phyloP scores from a whole-genome alignment of 2,329 filamentous ascomycete species.

The Mariannaea sp. region DNA sequence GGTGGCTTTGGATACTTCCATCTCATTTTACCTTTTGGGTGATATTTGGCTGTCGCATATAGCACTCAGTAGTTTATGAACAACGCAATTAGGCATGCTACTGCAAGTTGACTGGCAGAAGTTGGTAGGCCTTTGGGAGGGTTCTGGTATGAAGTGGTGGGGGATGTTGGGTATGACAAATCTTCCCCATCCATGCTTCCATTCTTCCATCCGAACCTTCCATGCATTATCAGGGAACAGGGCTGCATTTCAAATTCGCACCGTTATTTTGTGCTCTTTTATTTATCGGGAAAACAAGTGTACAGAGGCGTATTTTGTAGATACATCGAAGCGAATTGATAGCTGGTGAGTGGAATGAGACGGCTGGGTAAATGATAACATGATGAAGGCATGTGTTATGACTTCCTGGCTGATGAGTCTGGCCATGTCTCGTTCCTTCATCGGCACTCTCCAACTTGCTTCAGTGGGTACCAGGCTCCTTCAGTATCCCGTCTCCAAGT shows the following conservation, averaged over 20 bases:
- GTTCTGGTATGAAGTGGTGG: background rate
- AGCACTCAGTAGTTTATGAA: background rate
- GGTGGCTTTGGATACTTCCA: no score
- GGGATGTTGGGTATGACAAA: background rate
- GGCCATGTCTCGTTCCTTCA: slow-evolving; percentile 8
- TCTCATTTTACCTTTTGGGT: slow-evolving; percentile 5
- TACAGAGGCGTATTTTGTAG: no score
- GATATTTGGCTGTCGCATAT: background rate
- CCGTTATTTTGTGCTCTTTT: no score
- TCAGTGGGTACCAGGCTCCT: no score
- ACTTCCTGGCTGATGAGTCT: background rate
- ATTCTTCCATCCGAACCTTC: slow-evolving; percentile 19
- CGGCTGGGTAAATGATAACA: slow-evolving; percentile 5
- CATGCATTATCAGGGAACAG: slow-evolving; percentile 13
- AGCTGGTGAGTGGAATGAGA: background rate
- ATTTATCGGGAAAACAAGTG: no score
- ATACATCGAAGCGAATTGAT: no score
- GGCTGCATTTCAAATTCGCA: slow-evolving; percentile 12
- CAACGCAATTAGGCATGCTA: background rate
- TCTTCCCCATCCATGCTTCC: slow-evolving; percentile 14
- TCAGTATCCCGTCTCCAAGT: no score
- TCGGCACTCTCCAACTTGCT: slow-evolving; percentile 14
- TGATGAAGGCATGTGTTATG: slow-evolving; percentile 10
- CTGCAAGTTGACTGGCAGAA: background rate
- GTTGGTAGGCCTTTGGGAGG: background rate